Evolutionary conservation across 2,329 filamentous ascomycete species (phyloP).

Genomic region (Ascochyta fabae): DNA sequence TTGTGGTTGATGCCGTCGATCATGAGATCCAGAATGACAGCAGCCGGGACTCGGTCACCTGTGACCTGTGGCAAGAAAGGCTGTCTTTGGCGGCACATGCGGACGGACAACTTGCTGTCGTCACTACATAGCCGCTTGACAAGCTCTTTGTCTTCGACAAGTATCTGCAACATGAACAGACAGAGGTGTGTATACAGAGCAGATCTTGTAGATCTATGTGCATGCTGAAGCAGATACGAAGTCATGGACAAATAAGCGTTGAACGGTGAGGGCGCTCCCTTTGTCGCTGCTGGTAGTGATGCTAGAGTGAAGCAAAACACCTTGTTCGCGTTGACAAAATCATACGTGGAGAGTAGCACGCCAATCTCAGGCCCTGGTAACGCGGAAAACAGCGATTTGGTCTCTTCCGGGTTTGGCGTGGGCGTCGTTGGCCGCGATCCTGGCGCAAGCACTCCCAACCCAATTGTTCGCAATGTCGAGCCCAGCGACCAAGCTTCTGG

Average conservation of each 20-base stretch:
- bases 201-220: slow-evolving; percentile 79
- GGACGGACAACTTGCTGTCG: slow-evolving; percentile 74
- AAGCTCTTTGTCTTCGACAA: slow-evolving; percentile 83
- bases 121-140: slow-evolving; percentile 86
- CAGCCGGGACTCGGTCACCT: slow-evolving; percentile 74
- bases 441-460: slow-evolving; percentile 76
- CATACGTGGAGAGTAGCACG: slow-evolving; percentile 83
- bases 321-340: slow-evolving; percentile 94
- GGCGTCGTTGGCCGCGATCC: slow-evolving; percentile 66
- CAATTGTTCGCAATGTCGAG: slow-evolving; percentile 82
- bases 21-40: slow-evolving; percentile 82
- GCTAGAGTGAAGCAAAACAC: slow-evolving; percentile 89
- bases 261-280: slow-evolving; percentile 75
- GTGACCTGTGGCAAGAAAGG: slow-evolving; percentile 80
- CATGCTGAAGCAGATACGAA: slow-evolving; percentile 93
- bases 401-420: slow-evolving; percentile 76
- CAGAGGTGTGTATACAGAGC: slow-evolving; percentile 85
- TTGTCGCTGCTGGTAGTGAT: slow-evolving; percentile 64
- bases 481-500: slow-evolving; percentile 88
- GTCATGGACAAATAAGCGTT: slow-evolving; percentile 84
- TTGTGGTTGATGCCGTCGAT: slow-evolving; percentile 95
- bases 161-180: slow-evolving; percentile 81
- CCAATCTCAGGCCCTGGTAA: slow-evolving; percentile 83
- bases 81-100: slow-evolving; percentile 86
- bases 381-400: slow-evolving; percentile 79